phyloP scores from a whole-genome alignment of 2,329 filamentous ascomycete species.

The Zelopaecilomyces penicillatus region DNA sequence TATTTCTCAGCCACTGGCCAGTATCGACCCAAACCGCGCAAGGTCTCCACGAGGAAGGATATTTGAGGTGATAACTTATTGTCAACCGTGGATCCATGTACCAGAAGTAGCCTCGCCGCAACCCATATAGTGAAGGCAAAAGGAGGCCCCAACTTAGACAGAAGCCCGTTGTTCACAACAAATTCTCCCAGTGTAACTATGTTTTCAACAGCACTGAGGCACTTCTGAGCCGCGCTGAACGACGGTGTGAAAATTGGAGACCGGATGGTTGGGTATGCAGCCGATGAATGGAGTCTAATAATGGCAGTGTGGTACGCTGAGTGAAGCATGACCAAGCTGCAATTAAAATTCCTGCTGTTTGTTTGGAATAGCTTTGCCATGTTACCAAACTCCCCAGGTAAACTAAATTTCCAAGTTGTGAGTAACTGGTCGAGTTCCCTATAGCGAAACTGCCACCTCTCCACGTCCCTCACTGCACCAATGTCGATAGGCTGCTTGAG shows the following conservation, averaged over 20 bases:
- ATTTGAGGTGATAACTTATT: conserved; percentile 75
- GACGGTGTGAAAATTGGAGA: conserved; percentile 86
- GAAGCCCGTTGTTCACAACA: conserved; percentile 64
- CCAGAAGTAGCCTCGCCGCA: conserved; percentile 74
- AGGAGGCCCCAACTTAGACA: conserved; percentile 75
- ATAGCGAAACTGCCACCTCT: conserved; percentile 82
- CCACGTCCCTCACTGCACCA: conserved; percentile 71
- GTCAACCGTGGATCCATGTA: conserved; percentile 85
- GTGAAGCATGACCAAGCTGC: conserved; percentile 85
- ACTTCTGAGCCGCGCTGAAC: conserved; percentile 75
- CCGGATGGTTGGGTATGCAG: conserved; percentile 81
- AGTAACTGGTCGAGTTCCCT: conserved; percentile 75
- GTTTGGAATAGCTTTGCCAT: conserved; percentile 70
- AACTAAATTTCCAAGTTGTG: conserved; percentile 72
- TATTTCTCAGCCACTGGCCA: conserved; percentile 85
- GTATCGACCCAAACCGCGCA: conserved; percentile 70
- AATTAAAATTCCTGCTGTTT: conserved; percentile 62
- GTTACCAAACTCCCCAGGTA: conserved; percentile 78
- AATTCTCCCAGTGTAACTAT: conserved; percentile 72
- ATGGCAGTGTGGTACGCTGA: conserved; percentile 84
- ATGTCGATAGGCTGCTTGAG: conserved; percentile 87
- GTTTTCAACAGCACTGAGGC: conserved; percentile 73
- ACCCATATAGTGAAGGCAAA: conserved; percentile 94
- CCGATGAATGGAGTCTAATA: conserved; percentile 84
- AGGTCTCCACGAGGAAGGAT: conserved; percentile 70